These are phyloP conservation scores for Xylaria sp. DNA, from an alignment of 2,329 filamentous ascomycete species.

Conservation along the genomic window DNA sequence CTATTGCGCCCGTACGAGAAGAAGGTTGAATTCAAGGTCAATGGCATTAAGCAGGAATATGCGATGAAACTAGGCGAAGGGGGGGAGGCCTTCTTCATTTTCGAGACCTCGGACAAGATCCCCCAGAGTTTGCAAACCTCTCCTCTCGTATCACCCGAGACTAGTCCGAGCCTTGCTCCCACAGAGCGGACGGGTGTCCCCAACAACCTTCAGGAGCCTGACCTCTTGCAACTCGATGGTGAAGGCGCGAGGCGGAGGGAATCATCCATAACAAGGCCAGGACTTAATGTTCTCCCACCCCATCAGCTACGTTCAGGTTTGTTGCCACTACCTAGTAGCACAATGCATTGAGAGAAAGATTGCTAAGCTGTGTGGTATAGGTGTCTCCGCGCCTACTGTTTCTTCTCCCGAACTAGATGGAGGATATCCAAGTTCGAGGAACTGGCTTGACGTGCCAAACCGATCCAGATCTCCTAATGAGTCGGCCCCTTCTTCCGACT, in stretches of 20 bases:
- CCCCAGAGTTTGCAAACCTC: constrained; percentile 96
- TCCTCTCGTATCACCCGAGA: constrained; percentile 88
- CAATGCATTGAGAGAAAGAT: background rate
- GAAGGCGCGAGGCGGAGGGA: constrained; percentile 52
- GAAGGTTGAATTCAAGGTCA: constrained; percentile 98
- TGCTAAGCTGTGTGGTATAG: constrained; percentile 46
- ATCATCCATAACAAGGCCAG: constrained; percentile 56
- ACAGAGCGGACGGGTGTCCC: constrained; percentile 54
- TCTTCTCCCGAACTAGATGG: constrained; percentile 62
- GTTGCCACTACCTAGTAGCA: background rate
- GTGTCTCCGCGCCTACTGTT: constrained; percentile 62
- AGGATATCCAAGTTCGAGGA: constrained; percentile 59
- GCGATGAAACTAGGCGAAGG: constrained; percentile 98
- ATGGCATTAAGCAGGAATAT: constrained; percentile 89
- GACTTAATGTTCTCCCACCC: constrained; percentile 56
- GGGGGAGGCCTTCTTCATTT: constrained; percentile 98
- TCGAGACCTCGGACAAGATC: constrained; percentile 91
- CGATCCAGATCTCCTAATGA: constrained; percentile 63
- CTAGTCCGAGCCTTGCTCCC: constrained; percentile 76
- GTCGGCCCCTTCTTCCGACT: constrained; percentile 61
- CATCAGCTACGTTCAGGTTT: constrained; percentile 35
- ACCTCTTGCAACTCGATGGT: constrained; percentile 72
- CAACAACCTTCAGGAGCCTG: constrained; percentile 71
- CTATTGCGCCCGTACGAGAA: constrained; percentile 95
- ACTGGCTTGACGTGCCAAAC: constrained; percentile 58